Percentiles rank a stretch among this genome's conserved stretches.
These are phyloP conservation scores for Colletotrichum eremochloae DNA, from an alignment of 2,329 filamentous ascomycete species.

Conservation along the genomic window DNA sequence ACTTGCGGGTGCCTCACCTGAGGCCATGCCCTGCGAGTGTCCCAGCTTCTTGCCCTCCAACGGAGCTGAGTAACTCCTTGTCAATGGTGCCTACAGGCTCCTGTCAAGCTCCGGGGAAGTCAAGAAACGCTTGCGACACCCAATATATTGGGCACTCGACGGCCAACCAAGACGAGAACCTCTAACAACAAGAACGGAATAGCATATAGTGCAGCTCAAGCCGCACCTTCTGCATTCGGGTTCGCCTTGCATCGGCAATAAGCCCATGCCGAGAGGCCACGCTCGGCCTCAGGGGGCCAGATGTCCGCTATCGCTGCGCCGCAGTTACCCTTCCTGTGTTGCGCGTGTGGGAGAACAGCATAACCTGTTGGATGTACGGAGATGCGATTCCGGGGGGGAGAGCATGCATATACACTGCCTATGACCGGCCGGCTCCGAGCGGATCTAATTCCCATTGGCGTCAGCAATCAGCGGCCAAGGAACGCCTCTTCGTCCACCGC, in stretches of 20 bases:
- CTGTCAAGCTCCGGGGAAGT: constrained; percentile 18
- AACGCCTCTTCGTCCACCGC: not conserved
- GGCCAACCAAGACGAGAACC: not conserved
- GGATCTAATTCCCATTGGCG: constrained; percentile 2
- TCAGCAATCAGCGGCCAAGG: constrained; percentile 7
- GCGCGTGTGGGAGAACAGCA: not conserved
- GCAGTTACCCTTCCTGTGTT: not conserved
- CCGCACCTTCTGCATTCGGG: not conserved
- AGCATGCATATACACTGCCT: not conserved
- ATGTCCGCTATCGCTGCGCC: not conserved
- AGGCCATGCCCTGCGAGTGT: not conserved
- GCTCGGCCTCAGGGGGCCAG: not conserved
- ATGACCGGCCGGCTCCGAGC: not conserved
- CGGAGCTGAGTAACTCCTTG: not conserved
- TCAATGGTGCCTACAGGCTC: not conserved
- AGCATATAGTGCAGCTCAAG: not conserved
- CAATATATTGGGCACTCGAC: not conserved
- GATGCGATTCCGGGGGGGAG: not conserved
- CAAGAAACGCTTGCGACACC: constrained; percentile 4
- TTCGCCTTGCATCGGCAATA: not conserved
- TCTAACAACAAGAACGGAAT: not conserved
- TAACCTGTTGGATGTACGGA: constrained; percentile 3
- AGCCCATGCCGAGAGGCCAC: constrained; percentile 21
- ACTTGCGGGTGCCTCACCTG: not conserved
- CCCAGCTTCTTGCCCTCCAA: not conserved